Evolutionary conservation across 1,284 basidiomycete genomes (phyloP), one percentile per base, ranked within the genome.

Genomic region (Marasmius tenuissimus): DNA sequence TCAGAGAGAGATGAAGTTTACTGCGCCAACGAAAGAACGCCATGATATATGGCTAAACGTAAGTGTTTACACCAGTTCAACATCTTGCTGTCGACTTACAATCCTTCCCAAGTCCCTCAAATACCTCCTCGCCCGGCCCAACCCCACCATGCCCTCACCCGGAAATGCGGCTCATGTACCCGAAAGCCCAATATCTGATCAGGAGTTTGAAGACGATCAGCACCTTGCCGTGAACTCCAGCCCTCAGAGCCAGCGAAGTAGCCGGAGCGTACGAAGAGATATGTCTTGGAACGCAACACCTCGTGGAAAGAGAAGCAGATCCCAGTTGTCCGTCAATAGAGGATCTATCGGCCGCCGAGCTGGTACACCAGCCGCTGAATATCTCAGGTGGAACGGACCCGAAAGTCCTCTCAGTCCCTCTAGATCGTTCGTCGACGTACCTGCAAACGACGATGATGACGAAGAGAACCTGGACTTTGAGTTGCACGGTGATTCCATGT

Each of bases 11-110:
- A 96, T 99, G 86, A 97, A 98, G 81, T 89, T 99, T 72, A 99
- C 96, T 14, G 96, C 96, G 3, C 91, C 92, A 0, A 95, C 90
- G 18, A 92, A 93, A 73, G 97, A 98, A 69, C 84, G 96, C 56
- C 97, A 99, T 74, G 96, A 98, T 66, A 92, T 98, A 60, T 99
- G 97, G 97, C 81, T 95, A 60, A 92, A 89, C 72, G 93, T 92
- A 71, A 66, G 86, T 76, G 34, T 60, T 47, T 59, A 57, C 54
- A 14, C 22, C 39, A 14, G 11, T 39, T 34, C 11, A 4, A 12
- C 33, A 51, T 38, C 4, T 20, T 37, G 39, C 42, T 27, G 58
- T 57, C 47, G 50, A 71, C 54, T 50, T n/a, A n/a, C n/a, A n/a
- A n/a, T n/a, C n/a, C 62, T 58, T 61, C 11, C 20, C 58, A 63